A percentile compares a stretch with the other conserved stretches of the same genome.
These are phyloP conservation scores for Leucaena leucocephala DNA, from an alignment of 306 rosid genomes.

Conservation along the genomic window DNA sequence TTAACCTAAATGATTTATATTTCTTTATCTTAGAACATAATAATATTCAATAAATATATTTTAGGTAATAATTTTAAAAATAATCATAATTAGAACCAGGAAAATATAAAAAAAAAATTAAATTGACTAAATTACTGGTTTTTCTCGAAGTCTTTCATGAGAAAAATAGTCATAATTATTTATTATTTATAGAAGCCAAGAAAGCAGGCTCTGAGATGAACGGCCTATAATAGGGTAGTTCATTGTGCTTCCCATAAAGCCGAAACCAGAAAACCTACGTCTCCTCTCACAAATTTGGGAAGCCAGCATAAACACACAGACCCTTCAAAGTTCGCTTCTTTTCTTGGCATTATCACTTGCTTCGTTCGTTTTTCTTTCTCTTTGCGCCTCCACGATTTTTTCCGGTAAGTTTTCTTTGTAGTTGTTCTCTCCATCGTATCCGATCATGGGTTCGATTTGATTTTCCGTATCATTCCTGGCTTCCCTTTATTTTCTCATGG, in stretches of 20 bases:
- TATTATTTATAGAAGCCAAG: background rate
- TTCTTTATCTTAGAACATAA: no score
- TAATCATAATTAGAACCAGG: no score
- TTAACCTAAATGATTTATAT: no score
- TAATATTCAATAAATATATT: no score
- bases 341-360: background rate
- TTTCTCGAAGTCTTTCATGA: no score
- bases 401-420: background rate
- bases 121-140: background rate
- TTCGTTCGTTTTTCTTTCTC: background rate
- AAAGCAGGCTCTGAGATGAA: background rate
- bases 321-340: background rate
- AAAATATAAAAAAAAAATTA: no score
- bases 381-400: background rate
- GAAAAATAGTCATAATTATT: background rate
- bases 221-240: background rate
- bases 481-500: background rate
- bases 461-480: background rate
- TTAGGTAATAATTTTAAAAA: no score
- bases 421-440: background rate
- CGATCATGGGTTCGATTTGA: conserved; percentile 1
- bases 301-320: background rate
- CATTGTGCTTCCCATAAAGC: background rate
- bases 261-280: background rate
- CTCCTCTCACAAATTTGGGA: background rate